These are phyloP conservation scores for Euryodendron excelsum DNA, from an alignment of 148 eudicot genomes.

Conservation along the genomic window DNA sequence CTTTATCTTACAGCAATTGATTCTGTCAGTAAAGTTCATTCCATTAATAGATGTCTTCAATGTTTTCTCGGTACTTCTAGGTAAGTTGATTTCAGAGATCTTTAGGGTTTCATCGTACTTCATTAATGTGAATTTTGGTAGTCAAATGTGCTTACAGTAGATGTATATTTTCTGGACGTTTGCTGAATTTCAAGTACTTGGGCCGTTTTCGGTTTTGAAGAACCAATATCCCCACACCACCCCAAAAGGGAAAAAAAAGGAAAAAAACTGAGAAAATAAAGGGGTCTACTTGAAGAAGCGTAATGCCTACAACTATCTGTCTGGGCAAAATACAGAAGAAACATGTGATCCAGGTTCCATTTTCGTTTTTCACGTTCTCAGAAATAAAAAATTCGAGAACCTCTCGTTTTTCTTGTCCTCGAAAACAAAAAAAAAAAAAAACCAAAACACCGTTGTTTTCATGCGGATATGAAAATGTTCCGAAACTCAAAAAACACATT, in stretches of 20 bases:
- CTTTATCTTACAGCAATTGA: not conserved
- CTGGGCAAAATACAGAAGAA: not conserved
- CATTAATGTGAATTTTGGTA: not conserved
- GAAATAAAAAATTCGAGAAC: too few species aligned
- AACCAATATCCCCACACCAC: not conserved
- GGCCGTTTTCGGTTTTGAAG: not conserved
- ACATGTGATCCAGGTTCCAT: not conserved
- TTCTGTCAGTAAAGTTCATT: not conserved
- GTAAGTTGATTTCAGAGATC: slow-evolving; percentile 2
- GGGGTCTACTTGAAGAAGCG: not conserved
- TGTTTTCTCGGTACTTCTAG: not conserved
- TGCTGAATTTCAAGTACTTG: too few species aligned
- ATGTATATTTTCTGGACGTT: too few species aligned
- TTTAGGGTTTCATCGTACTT: not conserved
- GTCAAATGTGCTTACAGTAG: not conserved
- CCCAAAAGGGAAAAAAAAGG: too few species aligned
- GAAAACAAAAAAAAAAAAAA: too few species aligned
- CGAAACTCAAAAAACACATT: too few species aligned
- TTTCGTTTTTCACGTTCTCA: slow-evolving; percentile 8
- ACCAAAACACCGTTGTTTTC: too few species aligned
- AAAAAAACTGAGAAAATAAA: not conserved
- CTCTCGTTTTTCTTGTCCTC: too few species aligned
- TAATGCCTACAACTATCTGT: not conserved
- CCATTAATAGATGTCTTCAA: not conserved
- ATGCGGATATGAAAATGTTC: too few species aligned